phyloP scores from a whole-genome alignment of 2,329 filamentous ascomycete species.

The Claviceps spartinae region DNA sequence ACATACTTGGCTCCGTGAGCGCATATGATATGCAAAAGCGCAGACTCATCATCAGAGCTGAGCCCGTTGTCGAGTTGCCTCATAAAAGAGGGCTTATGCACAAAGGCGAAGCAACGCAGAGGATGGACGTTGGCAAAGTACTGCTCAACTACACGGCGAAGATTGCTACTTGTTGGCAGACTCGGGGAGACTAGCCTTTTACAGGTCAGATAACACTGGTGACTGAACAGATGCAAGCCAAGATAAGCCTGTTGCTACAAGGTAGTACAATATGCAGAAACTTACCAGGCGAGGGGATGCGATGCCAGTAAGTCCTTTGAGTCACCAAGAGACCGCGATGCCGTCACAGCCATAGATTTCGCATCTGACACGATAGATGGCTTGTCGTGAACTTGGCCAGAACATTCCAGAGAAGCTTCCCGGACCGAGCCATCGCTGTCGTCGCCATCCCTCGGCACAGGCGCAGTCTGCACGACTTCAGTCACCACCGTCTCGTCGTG shows the following conservation, averaged over 20 bases:
- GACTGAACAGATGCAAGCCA: too few relatives aligned
- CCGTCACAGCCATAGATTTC: background rate
- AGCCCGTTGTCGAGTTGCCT: constrained; percentile 24
- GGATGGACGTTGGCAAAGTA: constrained; percentile 27
- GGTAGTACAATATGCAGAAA: background rate
- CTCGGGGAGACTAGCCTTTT: constrained; percentile 20
- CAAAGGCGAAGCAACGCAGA: constrained; percentile 27
- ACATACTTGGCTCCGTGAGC: constrained; percentile 25
- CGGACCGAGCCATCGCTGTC: background rate
- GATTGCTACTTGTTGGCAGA: constrained; percentile 20
- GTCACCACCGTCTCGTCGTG: background rate
- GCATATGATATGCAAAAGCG: constrained; percentile 23
- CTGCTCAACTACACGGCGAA: constrained; percentile 23
- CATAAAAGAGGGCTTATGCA: constrained; percentile 26
- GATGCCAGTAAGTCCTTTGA: background rate
- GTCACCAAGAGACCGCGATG: background rate
- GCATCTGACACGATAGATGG: background rate
- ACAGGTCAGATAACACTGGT: background rate
- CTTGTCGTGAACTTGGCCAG: background rate
- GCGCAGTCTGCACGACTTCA: background rate
- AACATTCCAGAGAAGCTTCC: background rate
- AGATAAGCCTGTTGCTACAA: too few relatives aligned
- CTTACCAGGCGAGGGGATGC: constrained; percentile 5
- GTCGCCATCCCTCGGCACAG: background rate
- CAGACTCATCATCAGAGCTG: constrained; percentile 22